Base-by-base conservation (phyloP, 768 basidiomycete genomes). In the Sarcodon aspratus region DNA sequence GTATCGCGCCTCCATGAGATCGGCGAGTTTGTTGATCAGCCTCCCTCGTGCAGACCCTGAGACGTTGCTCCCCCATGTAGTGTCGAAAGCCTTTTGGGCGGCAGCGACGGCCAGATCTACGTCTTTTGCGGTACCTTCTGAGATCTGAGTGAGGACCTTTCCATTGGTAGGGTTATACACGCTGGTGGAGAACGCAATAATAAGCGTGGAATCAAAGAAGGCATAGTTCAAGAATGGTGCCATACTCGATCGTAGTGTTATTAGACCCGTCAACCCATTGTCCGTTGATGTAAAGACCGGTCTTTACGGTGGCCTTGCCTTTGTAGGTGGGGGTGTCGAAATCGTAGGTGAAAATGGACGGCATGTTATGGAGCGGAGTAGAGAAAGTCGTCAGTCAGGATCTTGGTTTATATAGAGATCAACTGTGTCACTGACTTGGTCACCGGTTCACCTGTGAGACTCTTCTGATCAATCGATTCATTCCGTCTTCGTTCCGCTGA, bases 91-190 rank as follows among this genome's bases (percentile, higher is more conserved):
- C 58, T 72, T 75, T 50, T 77, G 72, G 0, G 85, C 85, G 36
- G 74, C 81, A 4, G 69, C 64, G 49, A 91, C 89, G 0, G 90
- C 90, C 44, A 62, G 56, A 61, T 94, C 85, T 52, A 95, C 78
- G 59, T 94, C 91, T 53, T 78, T 73, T 8, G 71, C 49, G 1
- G 78, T 77, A 31, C 73, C 89, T 59, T 76, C 78, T 0, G 76
- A 63, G 51, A 89, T 65, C 37, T 69, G 50, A 1, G 78, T 76
- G 59, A 81, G 71, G 45, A 75, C 54, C 58, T 85, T 73, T 38
- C 85, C 89, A 15, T 63, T 87, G 0, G 84, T 61, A 6, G 80
- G 80, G 59, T 85, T 81, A 56, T 80, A 57, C 18, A 84, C 73
- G 33, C 78, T 82, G 59, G 17, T 27, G 21, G 47, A 9, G 52